Evolutionary conservation across 2,329 filamentous ascomycete species (phyloP).

Genomic region (Monilinia polystroma): DNA sequence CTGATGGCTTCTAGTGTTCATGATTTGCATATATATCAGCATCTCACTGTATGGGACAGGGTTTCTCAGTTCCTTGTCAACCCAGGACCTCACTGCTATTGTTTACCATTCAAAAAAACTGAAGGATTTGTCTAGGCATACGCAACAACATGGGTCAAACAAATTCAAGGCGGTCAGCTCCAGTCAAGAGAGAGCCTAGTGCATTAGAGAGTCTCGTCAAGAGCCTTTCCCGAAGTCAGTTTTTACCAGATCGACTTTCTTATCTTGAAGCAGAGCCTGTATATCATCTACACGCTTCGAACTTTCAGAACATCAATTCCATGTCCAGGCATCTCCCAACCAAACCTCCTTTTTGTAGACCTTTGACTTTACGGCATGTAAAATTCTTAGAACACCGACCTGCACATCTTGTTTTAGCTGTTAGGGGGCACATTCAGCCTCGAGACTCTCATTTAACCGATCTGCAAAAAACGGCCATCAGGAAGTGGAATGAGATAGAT

Average conservation of each 20-base stretch:
- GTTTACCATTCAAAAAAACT: not conserved
- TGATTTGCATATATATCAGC: not conserved
- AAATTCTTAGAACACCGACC: not conserved
- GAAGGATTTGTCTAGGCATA: not conserved
- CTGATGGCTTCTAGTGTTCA: not conserved
- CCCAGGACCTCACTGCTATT: not conserved
- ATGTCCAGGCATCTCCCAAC: not conserved
- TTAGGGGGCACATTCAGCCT: not conserved
- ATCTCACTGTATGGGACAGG: not conserved
- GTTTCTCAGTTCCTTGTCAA: not conserved
- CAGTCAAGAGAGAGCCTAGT: not conserved
- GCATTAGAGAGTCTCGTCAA: not conserved
- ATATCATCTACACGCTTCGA: not conserved
- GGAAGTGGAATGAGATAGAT: slow-evolving; percentile 6
- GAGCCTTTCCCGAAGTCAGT: not conserved
- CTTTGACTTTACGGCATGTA: not conserved
- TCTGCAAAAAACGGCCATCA: not conserved
- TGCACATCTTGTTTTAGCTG: not conserved
- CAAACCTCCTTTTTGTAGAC: not conserved
- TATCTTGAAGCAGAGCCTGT: not conserved
- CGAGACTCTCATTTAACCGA: not conserved
- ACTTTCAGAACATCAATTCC: not conserved
- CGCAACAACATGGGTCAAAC: not conserved
- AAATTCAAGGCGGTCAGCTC: not conserved
- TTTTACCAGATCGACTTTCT: not conserved